Conservation (phyloP, 139 green algal genomes). For the Chlamydomonas incerta region DNA sequence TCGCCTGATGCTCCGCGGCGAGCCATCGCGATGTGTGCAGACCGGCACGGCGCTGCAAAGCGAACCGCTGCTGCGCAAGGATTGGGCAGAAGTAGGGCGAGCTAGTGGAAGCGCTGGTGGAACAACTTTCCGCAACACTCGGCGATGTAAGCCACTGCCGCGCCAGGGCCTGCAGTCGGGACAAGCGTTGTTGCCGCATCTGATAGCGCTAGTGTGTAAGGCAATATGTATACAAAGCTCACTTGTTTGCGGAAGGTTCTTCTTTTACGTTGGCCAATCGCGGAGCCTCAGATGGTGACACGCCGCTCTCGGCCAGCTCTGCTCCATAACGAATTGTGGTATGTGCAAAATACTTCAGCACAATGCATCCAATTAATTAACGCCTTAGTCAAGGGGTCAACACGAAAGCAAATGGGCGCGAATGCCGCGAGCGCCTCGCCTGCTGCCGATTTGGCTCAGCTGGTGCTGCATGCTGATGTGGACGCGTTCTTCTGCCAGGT, state of each 20-base stretch:
- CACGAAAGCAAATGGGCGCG: not conserved
- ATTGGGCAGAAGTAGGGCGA: not conserved
- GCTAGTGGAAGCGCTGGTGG: not conserved
- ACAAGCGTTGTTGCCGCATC: not conserved
- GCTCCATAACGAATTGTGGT: too few relatives aligned
- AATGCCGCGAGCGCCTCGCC: not conserved
- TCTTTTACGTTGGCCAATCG: too few relatives aligned
- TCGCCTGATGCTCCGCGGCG: not conserved
- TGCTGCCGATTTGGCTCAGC: too few relatives aligned
- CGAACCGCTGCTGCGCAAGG: not conserved
- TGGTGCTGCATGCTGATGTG: conserved; percentile 71
- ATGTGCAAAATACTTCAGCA: too few relatives aligned
- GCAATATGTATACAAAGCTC: not conserved
- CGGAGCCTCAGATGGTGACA: too few relatives aligned
- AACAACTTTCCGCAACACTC: not conserved
- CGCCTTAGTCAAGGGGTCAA: too few relatives aligned
- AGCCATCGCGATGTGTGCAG: conserved; percentile 11
- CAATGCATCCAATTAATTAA: too few relatives aligned
- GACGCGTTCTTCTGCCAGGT: conserved; percentile 77
- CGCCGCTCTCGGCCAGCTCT: too few relatives aligned
- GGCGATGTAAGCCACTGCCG: conserved; percentile 11
- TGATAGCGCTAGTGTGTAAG: not conserved
- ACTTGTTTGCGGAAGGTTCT: too few relatives aligned
- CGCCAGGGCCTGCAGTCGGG: not conserved
- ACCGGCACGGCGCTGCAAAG: not conserved